Evolutionary conservation across 176 grass and related monocot genomes (phyloP).

Genomic region (Bothriochloa decipiens): DNA sequence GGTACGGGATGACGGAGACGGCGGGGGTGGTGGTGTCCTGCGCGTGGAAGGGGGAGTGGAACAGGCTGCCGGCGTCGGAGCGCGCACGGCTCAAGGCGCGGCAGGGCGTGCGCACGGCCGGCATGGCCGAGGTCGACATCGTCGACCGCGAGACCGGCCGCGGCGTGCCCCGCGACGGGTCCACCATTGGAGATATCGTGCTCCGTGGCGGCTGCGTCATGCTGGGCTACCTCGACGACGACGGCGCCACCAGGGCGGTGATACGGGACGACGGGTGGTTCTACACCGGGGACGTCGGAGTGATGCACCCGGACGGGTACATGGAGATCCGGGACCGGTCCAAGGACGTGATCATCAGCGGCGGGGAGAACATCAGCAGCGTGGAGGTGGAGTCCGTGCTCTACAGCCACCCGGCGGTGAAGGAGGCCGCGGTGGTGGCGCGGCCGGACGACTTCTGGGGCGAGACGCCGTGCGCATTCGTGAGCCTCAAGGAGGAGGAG

Average conservation of each 20-base stretch:
- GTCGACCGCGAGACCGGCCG: slow-evolving; percentile 52
- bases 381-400: slow-evolving; percentile 88
- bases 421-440: slow-evolving; percentile 75
- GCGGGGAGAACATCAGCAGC: slow-evolving; percentile 93
- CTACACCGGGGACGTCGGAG: slow-evolving; percentile 81
- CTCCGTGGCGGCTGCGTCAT: slow-evolving; percentile 65
- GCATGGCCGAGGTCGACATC: slow-evolving; percentile 57
- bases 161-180: slow-evolving; percentile 57
- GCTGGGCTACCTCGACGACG: slow-evolving; percentile 68
- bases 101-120: slow-evolving; percentile 62
- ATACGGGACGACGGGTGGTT: slow-evolving; percentile 66
- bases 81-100: slow-evolving; percentile 73
- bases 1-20: too few species aligned
- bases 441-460: slow-evolving; percentile 83
- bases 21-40: too few species aligned
- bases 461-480: slow-evolving; percentile 87
- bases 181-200: slow-evolving; percentile 68
- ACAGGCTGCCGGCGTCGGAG: slow-evolving; percentile 13
- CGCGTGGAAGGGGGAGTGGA: too few species aligned
- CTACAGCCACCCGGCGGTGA: slow-evolving; percentile 78
- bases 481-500: slow-evolving; percentile 52
- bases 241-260: slow-evolving; percentile 42
- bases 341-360: slow-evolving; percentile 94
- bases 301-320: slow-evolving; percentile 88
- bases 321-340: slow-evolving; percentile 80